Base-by-base conservation (phyloP, 2,329 filamentous ascomycete genomes). In the Xylaria sp. region DNA sequence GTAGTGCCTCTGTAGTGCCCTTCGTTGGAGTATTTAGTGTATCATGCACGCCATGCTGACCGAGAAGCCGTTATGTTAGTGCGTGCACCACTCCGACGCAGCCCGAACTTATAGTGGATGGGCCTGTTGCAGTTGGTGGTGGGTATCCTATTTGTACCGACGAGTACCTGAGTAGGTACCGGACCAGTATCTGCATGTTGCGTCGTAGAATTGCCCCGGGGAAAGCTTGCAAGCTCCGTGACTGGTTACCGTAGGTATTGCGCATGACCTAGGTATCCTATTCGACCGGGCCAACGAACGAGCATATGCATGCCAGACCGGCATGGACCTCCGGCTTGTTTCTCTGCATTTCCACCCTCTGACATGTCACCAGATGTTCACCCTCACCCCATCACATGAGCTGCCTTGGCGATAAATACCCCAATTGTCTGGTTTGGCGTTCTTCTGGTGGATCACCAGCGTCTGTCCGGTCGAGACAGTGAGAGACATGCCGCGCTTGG, bases 351-450 rank as follows among this genome's bases (percentile, higher is more conserved):
- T 25, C 23, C 23, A 9, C 34, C 37, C 12, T 23, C 44, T 51
- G 13, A 5, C 25, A 41, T 52, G 37, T 61, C 65, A 68, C 68
- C 46, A 60, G 44, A 51, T 65, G 56, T 44, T 12, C 12, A 28
- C 20, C 32, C 51, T 48, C 32, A n/a, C 2, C 37, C 37, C 51
- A 23, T 68, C 65, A 65, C 65, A 65, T 65, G 68, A 57, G 37
- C 51, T 41, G 46, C 10, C 46, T 58, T 59, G 56, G 60, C 65
- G 52, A 68, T 52, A 44, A 41, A 34, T 12, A 25, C 39, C 32
- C 55, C 23, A 39, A 48, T 60, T 32, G 59, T 44, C 23, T n/a
- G 25, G 20, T 54, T 37, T 28, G 56, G 39, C 56, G 28, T 55
- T 46, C n/a, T 41, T 55, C 32, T 15, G 52, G 25, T 37, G 32